Conservation (phyloP, 192 early-diverging fungal species). For the Rhizophagus clarus region DNA sequence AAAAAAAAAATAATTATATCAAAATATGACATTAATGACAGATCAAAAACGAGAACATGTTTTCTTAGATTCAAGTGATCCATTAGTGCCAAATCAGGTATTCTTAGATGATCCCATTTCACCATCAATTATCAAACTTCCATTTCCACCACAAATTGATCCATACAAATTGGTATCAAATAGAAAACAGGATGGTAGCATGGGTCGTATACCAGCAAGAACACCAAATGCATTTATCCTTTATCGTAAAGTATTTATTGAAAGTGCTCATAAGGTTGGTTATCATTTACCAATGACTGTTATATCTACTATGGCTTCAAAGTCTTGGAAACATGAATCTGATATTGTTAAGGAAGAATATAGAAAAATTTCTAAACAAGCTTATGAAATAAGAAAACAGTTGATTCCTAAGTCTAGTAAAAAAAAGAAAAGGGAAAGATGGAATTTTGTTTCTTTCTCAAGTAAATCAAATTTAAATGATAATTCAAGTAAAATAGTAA, state of each 20-base stretch:
- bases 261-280: neutral
- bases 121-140: neutral
- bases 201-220: neutral
- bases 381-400: neutral
- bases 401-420: neutral
- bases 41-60: neutral
- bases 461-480: neutral
- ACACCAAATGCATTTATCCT: slow-evolving; percentile 13
- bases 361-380: neutral
- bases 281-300: slow-evolving; percentile 20
- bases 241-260: neutral
- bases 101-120: neutral
- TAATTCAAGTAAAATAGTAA: neutral
- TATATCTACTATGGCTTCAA: slow-evolving; percentile 12
- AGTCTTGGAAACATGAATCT: slow-evolving; percentile 3
- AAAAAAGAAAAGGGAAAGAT: neutral
- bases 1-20: too few relatives aligned
- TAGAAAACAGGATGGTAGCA: neutral
- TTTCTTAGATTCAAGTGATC: neutral
- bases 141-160: neutral
- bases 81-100: neutral
- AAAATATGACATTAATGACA: too few relatives aligned
- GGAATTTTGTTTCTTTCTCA: neutral
- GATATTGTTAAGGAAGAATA: slow-evolving; percentile 4
- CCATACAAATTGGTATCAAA: neutral